Evolutionary conservation across 345 rosid species (phyloP), one percentile per base, ranked within the genome.

Genomic region (Firmiana major): DNA sequence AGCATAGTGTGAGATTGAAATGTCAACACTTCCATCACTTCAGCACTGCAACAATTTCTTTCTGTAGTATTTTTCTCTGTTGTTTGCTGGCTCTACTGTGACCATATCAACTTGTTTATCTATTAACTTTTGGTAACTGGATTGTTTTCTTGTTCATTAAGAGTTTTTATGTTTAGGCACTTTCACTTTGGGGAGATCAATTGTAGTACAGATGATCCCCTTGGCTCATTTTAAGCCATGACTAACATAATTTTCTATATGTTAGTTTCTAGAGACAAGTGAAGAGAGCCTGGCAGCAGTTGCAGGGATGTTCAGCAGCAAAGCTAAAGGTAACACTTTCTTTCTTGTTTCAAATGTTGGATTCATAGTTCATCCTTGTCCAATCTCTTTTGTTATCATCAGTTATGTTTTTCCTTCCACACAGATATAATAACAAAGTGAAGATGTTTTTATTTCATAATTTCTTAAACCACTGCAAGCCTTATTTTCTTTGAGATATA

Each of bases 271-370:
- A 82, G 99, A 96, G 85, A 87, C 98, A n/a, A 90, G 97, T 83
- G 99, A 96, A 78, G 98, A 93, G 85, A 93, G 93, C 88, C 84
- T 96, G 80, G 88, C 90, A 46, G 98, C 99, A 83, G 97, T 96
- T 83, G 98, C 99, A 19, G 99, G 98, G 87, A 96, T 96, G 99
- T 96, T 96, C 86, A 96, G 92, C 83, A 96, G 99, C 92, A 96
- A 96, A 89, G 98, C 99, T 63, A 96, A 96, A 92, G 99, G 99
- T 95, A 82, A 78, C 68, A 65, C 76, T 7, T 85, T 40, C 42
- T 75, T 11, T 15, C 59, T 74, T 57, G 76, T 73, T 73, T 40
- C 6, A 73, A 55, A 69, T 31, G 51, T 55, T 40, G 74, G 64
- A 70, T 67, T 21, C 28, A 22, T 49, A 34, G 22, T 55, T 17